These are phyloP conservation scores for Lactarius sp. DNA, from an alignment of 768 basidiomycete genomes.

Conservation along the genomic window DNA sequence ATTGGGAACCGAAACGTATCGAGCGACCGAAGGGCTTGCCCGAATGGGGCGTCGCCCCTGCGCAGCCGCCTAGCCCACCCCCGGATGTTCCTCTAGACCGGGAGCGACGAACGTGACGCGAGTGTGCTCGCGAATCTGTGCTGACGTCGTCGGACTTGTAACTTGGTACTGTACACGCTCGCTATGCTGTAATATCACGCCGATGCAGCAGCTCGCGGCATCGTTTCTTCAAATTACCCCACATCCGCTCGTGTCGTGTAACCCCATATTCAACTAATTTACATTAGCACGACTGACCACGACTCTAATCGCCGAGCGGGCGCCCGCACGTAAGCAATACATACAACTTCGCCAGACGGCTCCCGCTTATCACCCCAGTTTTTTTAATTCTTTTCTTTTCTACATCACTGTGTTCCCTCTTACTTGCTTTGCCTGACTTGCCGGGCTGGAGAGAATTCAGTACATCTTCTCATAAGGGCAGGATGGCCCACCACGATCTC, in stretches of 20 bases:
- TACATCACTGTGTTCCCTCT: neutral
- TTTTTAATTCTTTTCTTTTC: conserved; percentile 2
- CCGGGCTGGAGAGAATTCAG: too few relatives aligned
- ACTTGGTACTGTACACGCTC: too few relatives aligned
- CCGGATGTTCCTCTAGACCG: neutral
- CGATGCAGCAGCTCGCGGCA: too few relatives aligned
- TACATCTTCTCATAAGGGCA: neutral
- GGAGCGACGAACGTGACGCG: neutral
- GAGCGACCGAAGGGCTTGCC: conserved; percentile 80
- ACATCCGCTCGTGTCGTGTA: neutral
- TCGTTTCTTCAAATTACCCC: neutral
- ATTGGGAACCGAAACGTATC: conserved; percentile 89
- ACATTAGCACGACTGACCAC: too few relatives aligned
- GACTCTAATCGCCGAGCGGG: neutral
- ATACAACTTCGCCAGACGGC: neutral
- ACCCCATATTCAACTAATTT: neutral
- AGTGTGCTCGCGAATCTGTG: too few relatives aligned
- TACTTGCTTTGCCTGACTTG: neutral
- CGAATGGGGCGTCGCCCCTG: conserved; percentile 87
- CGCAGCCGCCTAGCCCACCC: conserved; percentile 39
- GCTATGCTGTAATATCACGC: too few relatives aligned
- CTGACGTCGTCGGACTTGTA: too few relatives aligned
- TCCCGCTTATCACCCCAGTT: conserved; percentile 7
- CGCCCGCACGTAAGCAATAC: neutral
- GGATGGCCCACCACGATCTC: too few relatives aligned